Conservation (phyloP, 2,329 filamentous ascomycete species). For the Phyllosticta citrichinensis region DNA sequence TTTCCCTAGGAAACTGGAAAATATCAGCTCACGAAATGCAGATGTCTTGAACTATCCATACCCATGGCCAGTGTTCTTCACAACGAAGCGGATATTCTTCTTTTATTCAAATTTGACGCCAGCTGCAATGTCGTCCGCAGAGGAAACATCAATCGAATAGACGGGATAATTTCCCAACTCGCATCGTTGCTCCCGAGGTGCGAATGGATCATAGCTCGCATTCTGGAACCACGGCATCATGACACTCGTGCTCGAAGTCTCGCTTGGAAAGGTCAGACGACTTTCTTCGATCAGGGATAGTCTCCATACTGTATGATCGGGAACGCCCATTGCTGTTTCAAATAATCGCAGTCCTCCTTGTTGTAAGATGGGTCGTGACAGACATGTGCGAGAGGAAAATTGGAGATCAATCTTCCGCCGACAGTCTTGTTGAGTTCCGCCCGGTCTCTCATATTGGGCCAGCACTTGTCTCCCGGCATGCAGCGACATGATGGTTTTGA, state of each 20-base stretch:
- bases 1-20: slow-evolving; percentile 19
- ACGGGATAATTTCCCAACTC: not conserved
- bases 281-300: not conserved
- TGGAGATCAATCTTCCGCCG: slow-evolving; percentile 32
- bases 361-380: slow-evolving; percentile 33
- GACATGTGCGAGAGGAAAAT: slow-evolving; percentile 36
- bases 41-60: slow-evolving; percentile 16
- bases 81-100: slow-evolving; percentile 24
- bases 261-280: not conserved
- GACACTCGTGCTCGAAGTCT: not conserved
- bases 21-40: slow-evolving; percentile 17
- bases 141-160: not conserved
- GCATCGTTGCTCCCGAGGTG: not conserved
- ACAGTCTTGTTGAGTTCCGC: slow-evolving; percentile 36
- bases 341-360: slow-evolving; percentile 14
- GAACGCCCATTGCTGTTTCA: slow-evolving; percentile 20
- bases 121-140: slow-evolving; percentile 12
- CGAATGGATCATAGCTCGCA: slow-evolving; percentile 4
- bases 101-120: slow-evolving; percentile 20
- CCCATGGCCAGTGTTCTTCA: slow-evolving; percentile 29
- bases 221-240: slow-evolving; percentile 1
- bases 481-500: slow-evolving; percentile 36
- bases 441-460: slow-evolving; percentile 42
- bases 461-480: slow-evolving; percentile 35
- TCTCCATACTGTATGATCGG: not conserved